Percentiles rank a stretch among this genome's conserved stretches.
These are phyloP conservation scores for Mycena pura DNA, from an alignment of 768 basidiomycete species.

Conservation along the genomic window DNA sequence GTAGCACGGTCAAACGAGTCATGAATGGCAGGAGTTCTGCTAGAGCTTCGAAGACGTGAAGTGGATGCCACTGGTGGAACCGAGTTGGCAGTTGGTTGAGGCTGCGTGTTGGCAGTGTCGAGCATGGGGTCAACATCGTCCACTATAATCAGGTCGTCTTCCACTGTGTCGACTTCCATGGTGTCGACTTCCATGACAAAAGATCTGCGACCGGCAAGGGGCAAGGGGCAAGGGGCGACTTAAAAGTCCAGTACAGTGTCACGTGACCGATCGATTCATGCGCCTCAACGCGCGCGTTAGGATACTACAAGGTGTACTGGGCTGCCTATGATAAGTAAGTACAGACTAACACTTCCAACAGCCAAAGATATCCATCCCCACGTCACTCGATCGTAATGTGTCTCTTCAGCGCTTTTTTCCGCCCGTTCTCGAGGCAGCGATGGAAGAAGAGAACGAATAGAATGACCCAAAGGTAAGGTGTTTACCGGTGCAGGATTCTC, in stretches of 20 bases:
- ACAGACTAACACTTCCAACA: slow-evolving; percentile 49
- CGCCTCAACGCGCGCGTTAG: background rate
- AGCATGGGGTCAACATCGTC: slow-evolving; percentile 27
- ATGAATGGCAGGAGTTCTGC: slow-evolving; percentile 27
- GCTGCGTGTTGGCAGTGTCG: too few species aligned
- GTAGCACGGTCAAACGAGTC: slow-evolving; percentile 59
- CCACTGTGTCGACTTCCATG: slow-evolving; percentile 20
- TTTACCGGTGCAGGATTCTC: slow-evolving; percentile 26
- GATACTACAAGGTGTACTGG: background rate
- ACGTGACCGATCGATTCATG: too few species aligned
- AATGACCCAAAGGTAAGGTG: slow-evolving; percentile 28
- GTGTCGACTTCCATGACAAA: background rate
- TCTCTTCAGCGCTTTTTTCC: slow-evolving; percentile 48
- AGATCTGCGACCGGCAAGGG: background rate
- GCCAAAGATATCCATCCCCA: slow-evolving; percentile 61
- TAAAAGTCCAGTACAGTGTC: too few species aligned
- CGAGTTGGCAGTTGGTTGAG: too few species aligned
- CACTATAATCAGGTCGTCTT: slow-evolving; percentile 30
- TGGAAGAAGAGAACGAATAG: slow-evolving; percentile 49
- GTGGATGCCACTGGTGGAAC: slow-evolving; percentile 20
- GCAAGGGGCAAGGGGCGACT: too few species aligned
- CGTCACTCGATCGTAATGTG: slow-evolving; percentile 53
- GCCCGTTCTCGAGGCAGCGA: slow-evolving; percentile 30
- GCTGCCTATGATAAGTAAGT: background rate
- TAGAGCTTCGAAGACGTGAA: slow-evolving; percentile 24